These are phyloP conservation scores for Magnusiomyces sp. DNA, from an alignment of 1,139 yeast species.

Conservation along the genomic window DNA sequence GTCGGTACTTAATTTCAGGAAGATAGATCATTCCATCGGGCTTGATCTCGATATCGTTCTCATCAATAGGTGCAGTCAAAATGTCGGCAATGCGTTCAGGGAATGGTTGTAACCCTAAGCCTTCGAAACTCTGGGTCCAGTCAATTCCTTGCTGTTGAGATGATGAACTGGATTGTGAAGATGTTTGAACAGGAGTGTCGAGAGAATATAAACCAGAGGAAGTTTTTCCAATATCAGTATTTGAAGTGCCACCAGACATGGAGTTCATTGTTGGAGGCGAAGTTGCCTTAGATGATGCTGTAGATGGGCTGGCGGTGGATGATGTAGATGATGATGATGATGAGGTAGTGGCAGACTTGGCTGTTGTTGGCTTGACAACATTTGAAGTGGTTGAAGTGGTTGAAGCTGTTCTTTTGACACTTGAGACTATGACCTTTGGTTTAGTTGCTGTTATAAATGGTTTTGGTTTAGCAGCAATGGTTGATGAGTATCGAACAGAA, in stretches of 20 bases:
- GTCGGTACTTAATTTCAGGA: constrained; percentile 90
- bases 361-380: not conserved
- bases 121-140: constrained; percentile 35
- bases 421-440: no score
- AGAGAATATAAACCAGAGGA: not conserved
- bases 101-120: constrained; percentile 74
- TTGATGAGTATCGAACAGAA: no score
- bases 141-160: constrained; percentile 8
- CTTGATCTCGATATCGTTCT: constrained; percentile 78
- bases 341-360: not conserved
- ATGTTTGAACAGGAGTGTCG: not conserved
- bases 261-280: not conserved
- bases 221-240: not conserved
- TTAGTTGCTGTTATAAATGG: no score
- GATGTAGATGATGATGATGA: not conserved
- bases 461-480: no score
- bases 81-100: constrained; percentile 49
- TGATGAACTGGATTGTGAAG: not conserved
- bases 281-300: not conserved
- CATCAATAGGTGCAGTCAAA: constrained; percentile 50
- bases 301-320: not conserved
- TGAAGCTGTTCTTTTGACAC: not conserved
- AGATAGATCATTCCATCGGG: constrained; percentile 89
- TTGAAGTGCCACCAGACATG: not conserved
- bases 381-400: not conserved